A percentile compares a stretch with the other conserved stretches of the same genome.
These are phyloP conservation scores for Barnettozyma hawaiiensis DNA, from an alignment of 1,139 yeast species.

Conservation along the genomic window DNA sequence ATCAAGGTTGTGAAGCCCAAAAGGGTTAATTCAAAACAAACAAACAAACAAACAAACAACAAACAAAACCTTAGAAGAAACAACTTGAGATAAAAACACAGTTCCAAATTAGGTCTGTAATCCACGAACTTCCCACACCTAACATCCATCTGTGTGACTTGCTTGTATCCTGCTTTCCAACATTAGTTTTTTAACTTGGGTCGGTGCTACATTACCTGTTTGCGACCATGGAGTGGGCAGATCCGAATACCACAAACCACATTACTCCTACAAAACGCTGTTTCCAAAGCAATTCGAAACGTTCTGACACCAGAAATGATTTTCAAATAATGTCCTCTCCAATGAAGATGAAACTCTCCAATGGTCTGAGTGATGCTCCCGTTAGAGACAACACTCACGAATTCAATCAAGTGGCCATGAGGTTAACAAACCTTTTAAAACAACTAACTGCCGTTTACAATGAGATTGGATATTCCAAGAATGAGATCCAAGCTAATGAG, in stretches of 20 bases:
- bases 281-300: neutral
- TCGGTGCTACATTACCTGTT: neutral
- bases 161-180: neutral
- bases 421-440: constrained; percentile 29
- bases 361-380: neutral
- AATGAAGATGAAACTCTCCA: constrained; percentile 14
- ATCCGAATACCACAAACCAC: neutral
- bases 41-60: constrained; percentile 2
- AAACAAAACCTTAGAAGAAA: neutral
- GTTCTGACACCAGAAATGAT: neutral
- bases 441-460: constrained; percentile 32
- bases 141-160: neutral
- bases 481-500: constrained; percentile 33
- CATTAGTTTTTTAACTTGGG: neutral
- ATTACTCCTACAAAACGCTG: neutral
- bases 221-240: neutral
- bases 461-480: constrained; percentile 35
- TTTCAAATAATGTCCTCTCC: constrained; percentile 23
- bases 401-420: constrained; percentile 29
- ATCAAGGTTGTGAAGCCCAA: too few species aligned
- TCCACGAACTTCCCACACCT: neutral
- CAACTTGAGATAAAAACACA: neutral
- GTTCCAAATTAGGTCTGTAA: neutral
- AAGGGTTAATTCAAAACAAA: constrained; percentile 15
- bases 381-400: constrained; percentile 18